Base-by-base conservation (phyloP, 805 yeast species). In the Metschnikowia bowlesiae region DNA sequence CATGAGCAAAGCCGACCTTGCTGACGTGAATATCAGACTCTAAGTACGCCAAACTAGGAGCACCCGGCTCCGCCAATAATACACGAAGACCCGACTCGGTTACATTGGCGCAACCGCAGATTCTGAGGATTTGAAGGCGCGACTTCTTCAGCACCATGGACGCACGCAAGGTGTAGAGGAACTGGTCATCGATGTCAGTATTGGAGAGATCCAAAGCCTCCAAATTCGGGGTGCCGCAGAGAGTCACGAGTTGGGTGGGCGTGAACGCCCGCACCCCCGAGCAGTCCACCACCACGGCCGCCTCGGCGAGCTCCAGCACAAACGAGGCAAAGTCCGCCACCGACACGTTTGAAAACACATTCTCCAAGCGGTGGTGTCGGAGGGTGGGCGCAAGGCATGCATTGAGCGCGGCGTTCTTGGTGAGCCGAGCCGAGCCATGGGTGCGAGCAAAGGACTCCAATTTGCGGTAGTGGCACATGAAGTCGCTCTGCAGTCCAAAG, bases 341-440 rank as follows among this genome's bases (percentile, higher is more conserved):
- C 18, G 56, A 50, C 9, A 68, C 56, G 50, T 72, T 71, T 22
- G 60, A 53, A 49, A 67, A 71, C 6, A 73, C 37, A 43, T 64
- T 70, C 40, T 73, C 77, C 28, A 73, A 44, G 37, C 78, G 53
- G 59, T 73, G 74, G 39, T 35, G 44, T 18, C 48, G 45, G 28
- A 51, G 34, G 14, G 48, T 47, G 26, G 65, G 62, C 16, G 59
- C 48, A 8, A 54, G 50, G 22, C 53, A 49, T 42, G 53, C 48
- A 16, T 36, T 37, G 54, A 57, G 55, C 13, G 59, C 53, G 11
- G 50, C 48, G 26, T 55, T 46, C 33, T 35, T 44, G 33, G 35
- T 16, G 40, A 35, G 46, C 18, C 32, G 40, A 6, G 39, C 39
- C 28, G 46, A 34, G 18, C 32, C 28, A 26, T 36, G 46, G 40